Conservation (phyloP, 306 rosid species). For the Medicago truncatula region MtrunA17r5.0-ANR NC_053044.1:24999001-24999500, state of each 20-base stretch:
- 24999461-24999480: conserved; percentile 87
- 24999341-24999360: conserved; percentile 70
- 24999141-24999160: conserved; percentile 62
- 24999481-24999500: conserved; percentile 65
- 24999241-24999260: not conserved
- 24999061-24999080: conserved; percentile 51
- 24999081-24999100: conserved; percentile 46
- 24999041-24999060: conserved; percentile 45
- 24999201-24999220: not conserved
- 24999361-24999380: conserved; percentile 65
- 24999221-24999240: not conserved
- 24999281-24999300: conserved; percentile 35
- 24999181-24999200: conserved; percentile 33
- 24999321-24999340: conserved; percentile 41
- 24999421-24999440: conserved; percentile 52
- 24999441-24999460: conserved; percentile 70
- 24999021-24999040: conserved; percentile 41
- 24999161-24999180: conserved; percentile 69
- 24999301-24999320: conserved; percentile 28
- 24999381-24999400: conserved; percentile 61
- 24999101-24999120: conserved; percentile 39
- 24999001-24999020: conserved; percentile 52
- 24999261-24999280: conserved; percentile 31
- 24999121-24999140: conserved; percentile 44
- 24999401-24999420: conserved; percentile 65